Percentiles rank a stretch among this genome's conserved stretches.
Evolutionary conservation across 805 yeast species (phyloP).

Genomic region (Barnettozyma sp.): DNA sequence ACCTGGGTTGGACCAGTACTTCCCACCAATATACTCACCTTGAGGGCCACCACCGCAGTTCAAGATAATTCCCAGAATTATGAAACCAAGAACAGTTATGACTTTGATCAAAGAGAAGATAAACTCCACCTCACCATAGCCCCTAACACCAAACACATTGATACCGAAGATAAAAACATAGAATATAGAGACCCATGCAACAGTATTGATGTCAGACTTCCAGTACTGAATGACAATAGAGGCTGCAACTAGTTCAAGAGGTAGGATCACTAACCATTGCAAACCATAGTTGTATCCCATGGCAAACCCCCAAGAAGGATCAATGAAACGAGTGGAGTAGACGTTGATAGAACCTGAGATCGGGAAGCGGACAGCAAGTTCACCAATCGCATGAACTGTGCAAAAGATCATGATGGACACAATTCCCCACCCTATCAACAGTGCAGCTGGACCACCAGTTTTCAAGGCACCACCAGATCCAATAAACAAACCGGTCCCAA

Average conservation of each 20-base stretch:
- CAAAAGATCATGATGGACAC: conserved; percentile 42
- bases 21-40: conserved; percentile 40
- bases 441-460: conserved; percentile 55
- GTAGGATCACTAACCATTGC: conserved; percentile 45
- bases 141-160: conserved; percentile 47
- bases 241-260: conserved; percentile 47
- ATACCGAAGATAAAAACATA: conserved; percentile 39
- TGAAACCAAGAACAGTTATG: conserved; percentile 56
- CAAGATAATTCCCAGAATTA: conserved; percentile 46
- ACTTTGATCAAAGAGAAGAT: conserved; percentile 63
- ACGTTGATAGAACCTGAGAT: conserved; percentile 59
- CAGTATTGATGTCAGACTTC: conserved; percentile 38
- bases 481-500: conserved; percentile 78
- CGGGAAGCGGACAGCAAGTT: conserved; percentile 59
- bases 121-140: conserved; percentile 50
- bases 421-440: conserved; percentile 38
- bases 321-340: conserved; percentile 49
- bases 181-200: conserved; percentile 44
- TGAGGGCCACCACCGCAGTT: conserved; percentile 55
- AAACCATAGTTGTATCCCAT: conserved; percentile 51
- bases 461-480: conserved; percentile 59
- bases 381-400: conserved; percentile 52
- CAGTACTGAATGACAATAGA: conserved; percentile 48
- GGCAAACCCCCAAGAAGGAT: conserved; percentile 55
- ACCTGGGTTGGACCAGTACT: conserved; percentile 48